Evolutionary conservation across 1,284 basidiomycete species (phyloP), one percentile per base, ranked within the genome.

Genomic region (Ceratobasidium sp.): DNA sequence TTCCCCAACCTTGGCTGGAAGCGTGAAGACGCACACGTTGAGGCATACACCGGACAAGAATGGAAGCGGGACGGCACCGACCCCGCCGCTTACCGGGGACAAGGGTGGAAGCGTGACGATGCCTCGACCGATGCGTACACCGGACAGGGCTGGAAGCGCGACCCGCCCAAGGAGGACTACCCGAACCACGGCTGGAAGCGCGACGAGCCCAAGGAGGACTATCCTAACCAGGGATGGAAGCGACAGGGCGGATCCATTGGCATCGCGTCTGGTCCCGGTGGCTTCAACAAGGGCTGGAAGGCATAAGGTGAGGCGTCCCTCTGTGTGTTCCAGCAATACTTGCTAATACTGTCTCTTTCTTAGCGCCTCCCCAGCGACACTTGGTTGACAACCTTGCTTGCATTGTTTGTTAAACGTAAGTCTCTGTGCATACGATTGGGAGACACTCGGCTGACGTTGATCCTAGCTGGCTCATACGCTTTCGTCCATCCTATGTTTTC

Each of bases 91-190:
- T 18, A 2, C 55, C 9, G 18, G 6, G 2, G 18, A 43, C 6
- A 28, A n/a, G 54, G 28, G 8, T 64, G 62, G 62, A 64, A 64
- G 28, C 38, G 59, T 8, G 16, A 62, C n/a, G 52, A 55, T 23
- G 23, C 7, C 26, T 16, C n/a, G 26, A 21, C n/a, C n/a, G 52
- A 32, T 11, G 5, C 28, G 21, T 28, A 4, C 52, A 3, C 18
- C 16, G 47, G 3, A 11, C 11, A 7, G 8, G 8, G 8, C 14
- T 55, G 52, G 52, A 55, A 55, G 52, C 21, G 52, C 21, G 52
- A 52, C 23, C 14, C 14, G 9, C 6, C 9, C 54, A 14, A 57
- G 18, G 18, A 6, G n/a, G n/a, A n/a, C 55, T 28, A 18, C 38
- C 7, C 28, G 18, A 38, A 3, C 21, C 8, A 23, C n/a, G 59